These are phyloP conservation scores for Terana coerulea DNA, from an alignment of 768 basidiomycete species.

Conservation along the genomic window DNA sequence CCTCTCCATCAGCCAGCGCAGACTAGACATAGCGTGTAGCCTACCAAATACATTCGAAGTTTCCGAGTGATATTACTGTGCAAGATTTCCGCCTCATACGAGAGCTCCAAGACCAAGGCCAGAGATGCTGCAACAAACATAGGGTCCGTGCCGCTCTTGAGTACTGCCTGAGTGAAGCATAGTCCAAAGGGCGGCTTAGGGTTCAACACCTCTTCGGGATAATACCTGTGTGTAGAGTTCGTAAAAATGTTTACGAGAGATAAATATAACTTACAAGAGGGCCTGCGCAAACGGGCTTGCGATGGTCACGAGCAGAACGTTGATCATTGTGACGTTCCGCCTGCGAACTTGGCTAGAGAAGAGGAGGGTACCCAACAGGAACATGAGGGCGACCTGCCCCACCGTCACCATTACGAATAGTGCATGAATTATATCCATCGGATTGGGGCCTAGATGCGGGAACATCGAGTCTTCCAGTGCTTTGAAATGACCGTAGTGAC, in stretches of 20 bases:
- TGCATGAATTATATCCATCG: constrained; percentile 13
- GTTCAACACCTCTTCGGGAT: constrained; percentile 10
- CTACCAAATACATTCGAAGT: not conserved
- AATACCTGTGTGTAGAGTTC: constrained; percentile 10
- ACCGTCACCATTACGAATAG: constrained; percentile 14
- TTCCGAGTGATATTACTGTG: not conserved
- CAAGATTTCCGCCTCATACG: constrained; percentile 8
- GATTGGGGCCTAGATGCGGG: constrained; percentile 6
- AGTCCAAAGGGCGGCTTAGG: constrained; percentile 9
- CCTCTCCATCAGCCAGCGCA: not conserved
- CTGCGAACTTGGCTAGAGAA: constrained; percentile 7
- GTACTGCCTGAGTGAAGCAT: constrained; percentile 10
- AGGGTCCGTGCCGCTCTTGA: constrained; percentile 11
- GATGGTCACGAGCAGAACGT: constrained; percentile 13
- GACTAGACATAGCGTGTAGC: not conserved
- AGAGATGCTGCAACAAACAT: constrained; percentile 16
- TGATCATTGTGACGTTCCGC: constrained; percentile 13
- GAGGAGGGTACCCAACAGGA: constrained; percentile 13
- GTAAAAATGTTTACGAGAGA: not conserved
- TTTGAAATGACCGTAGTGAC: not conserved
- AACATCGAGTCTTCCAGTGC: constrained; percentile 2
- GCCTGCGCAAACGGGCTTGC: constrained; percentile 9
- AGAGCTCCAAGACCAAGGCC: constrained; percentile 15
- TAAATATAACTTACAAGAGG: constrained; percentile 11
- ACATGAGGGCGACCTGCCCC: constrained; percentile 14